Evolutionary conservation across 257 asterid species (phyloP), one percentile per base, ranked within the genome.

Genomic region (Solanum microdontum): DNA sequence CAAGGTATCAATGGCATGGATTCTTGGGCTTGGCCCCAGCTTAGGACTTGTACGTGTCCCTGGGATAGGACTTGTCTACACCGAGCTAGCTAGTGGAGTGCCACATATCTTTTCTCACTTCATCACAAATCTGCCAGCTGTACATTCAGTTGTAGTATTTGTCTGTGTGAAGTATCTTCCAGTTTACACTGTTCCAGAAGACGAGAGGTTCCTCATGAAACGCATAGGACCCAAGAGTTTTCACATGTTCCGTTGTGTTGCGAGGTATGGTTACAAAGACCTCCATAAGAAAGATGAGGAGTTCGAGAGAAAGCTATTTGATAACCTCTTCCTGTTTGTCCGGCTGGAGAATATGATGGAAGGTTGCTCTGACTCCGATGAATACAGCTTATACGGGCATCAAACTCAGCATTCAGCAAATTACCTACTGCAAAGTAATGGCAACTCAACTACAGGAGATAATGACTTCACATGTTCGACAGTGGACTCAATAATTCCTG

Each of bases 341-440:
- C 94, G 99, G 12, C 97, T 97, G 1, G 99, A 97, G 94, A 83
- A 96, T 0, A 94, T 97, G 99, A 97, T 97, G 99, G 99, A 97
- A 86, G 98, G 98, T 37, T 97, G 94, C 70, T 95, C 99, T 0
- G 99, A 97, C 86, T 97, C 99, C 0, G 99, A 97, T 23, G 98
- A 94, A 72, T 93, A 93, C 90, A 94, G 99, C 85, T 69, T 94
- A 28, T 93, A 94, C 4, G 99, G 96, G 9, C 98, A 94, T 90
- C 94, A 91, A 86, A 94, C 96, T 28, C 95, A 90, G 83, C 96
- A 87, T 77, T 94, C 98, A 11, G 89, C 86, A 72, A 94, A 91
- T 14, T 72, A 45, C 24, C 86, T 91, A 26, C 24, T 91, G 84
- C 91, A 86, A 62, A 92, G 91, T 36, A 91, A 88, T 24, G 89